These are phyloP conservation scores for Dactylellina sp. DNA, from an alignment of 2,329 filamentous ascomycete genomes.

Conservation along the genomic window DNA sequence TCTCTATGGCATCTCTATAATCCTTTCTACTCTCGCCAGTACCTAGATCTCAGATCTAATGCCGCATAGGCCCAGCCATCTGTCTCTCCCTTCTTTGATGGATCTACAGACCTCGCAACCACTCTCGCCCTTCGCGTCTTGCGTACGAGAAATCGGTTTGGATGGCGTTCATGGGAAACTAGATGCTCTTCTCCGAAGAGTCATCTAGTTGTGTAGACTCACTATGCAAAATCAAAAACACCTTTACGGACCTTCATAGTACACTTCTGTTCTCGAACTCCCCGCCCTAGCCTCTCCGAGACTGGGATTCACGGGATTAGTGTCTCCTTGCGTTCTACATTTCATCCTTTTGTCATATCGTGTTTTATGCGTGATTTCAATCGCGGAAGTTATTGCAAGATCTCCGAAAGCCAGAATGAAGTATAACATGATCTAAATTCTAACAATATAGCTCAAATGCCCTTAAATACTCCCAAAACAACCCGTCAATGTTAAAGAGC, in stretches of 20 bases:
- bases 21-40: background rate
- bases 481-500: background rate
- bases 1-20: background rate
- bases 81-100: conserved; percentile 32
- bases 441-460: no score
- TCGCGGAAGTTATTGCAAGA: background rate
- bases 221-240: conserved; percentile 57
- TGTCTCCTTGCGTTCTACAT: conserved; percentile 60
- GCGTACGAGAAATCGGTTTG: conserved; percentile 52
- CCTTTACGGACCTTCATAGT: conserved; percentile 58
- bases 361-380: background rate
- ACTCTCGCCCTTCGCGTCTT: conserved; percentile 48
- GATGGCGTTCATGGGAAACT: conserved; percentile 24
- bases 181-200: conserved; percentile 25
- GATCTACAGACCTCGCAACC: conserved; percentile 50
- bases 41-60: background rate
- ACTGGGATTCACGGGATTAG: conserved; percentile 46
- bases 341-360: background rate
- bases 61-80: conserved; percentile 44
- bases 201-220: conserved; percentile 15
- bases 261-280: conserved; percentile 49
- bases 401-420: background rate
- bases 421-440: background rate
- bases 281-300: conserved; percentile 10
- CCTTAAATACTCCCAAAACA: background rate